Base-by-base conservation (phyloP, 2,329 filamentous ascomycete species). In the Leptoxyphium fumago region DNA sequence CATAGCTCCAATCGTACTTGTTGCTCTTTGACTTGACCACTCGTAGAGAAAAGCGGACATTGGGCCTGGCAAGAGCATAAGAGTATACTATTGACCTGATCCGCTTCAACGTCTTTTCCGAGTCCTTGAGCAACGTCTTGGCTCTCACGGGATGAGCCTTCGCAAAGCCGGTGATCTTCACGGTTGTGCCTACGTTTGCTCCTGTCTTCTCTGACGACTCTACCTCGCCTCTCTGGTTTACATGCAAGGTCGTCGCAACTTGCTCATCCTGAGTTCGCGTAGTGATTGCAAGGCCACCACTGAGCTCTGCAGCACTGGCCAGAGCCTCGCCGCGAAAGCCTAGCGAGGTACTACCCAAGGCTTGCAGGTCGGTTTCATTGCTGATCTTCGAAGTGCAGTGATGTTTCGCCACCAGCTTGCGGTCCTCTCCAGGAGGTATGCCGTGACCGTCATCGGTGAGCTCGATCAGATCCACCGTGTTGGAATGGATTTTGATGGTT, bases 291-390 rank as follows among this genome's bases (percentile, higher is more conserved):
- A 87, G 46, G 2, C 57, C 63, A 2, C 69, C 66, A 32, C 75
- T 77, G 45, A 84, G 57, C 38, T 73, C 69, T 46, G 75, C 79
- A 26, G 21, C 70, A 58, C 76, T 78, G 34, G 82, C 80, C 47
- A 89, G 64, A 13, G 82, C 82, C 55, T 85, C 76, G 15, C 84
- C 84, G 30, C 84, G 74, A 55, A 88, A 89, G 2, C 84, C 84
- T n/a, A 88, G 69, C 29, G 72, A 79, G 38, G 64, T 67, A 1
- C 73, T 71, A 7, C 73, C 76, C 15, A 79, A 63, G 1, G 55
- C 58, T 42, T 64, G 67, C 32, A 87, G 64, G 41, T 87, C 80
- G 0, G 75, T 69, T 45, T 82, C 74, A n/a, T 65, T 66, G 41
- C 64, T 66, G 38, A 88, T 69, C 62, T 88, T 89, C 67, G 81